Evolutionary conservation across 2,329 filamentous ascomycete genomes (phyloP).

Genomic region (Cytospora schulzeri): DNA sequence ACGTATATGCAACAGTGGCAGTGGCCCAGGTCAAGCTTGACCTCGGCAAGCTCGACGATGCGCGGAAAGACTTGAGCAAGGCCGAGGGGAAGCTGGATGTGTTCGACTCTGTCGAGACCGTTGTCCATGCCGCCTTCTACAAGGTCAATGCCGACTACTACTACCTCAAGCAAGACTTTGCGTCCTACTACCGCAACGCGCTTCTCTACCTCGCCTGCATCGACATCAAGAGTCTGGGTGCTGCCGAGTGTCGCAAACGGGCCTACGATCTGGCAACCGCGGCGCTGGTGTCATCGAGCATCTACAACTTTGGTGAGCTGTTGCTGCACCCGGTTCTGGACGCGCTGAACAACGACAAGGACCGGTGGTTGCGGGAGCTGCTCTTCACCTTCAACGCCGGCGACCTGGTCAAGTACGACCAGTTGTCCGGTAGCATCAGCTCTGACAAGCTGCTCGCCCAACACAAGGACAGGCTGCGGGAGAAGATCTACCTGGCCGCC

Average conservation of each 20-base stretch:
- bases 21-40: slow-evolving; percentile 85
- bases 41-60: slow-evolving; percentile 76
- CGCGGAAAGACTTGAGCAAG: slow-evolving; percentile 82
- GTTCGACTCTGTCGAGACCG: slow-evolving; percentile 93
- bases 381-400: slow-evolving; percentile 97
- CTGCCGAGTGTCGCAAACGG: slow-evolving; percentile 75
- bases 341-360: slow-evolving; percentile 68
- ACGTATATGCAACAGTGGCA: slow-evolving; percentile 90
- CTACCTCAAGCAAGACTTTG: slow-evolving; percentile 90
- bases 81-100: slow-evolving; percentile 86
- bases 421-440: slow-evolving; percentile 76
- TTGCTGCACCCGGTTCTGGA: slow-evolving; percentile 95
- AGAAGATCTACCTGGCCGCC: slow-evolving; percentile 97
- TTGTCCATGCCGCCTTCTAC: slow-evolving; percentile 96
- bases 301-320: slow-evolving; percentile 99
- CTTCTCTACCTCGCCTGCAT: slow-evolving; percentile 97
- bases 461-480: slow-evolving; percentile 82
- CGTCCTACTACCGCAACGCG: slow-evolving; percentile 95
- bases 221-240: slow-evolving; percentile 73
- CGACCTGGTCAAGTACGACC: slow-evolving; percentile 84
- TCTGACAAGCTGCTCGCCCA: slow-evolving; percentile 78
- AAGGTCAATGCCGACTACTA: slow-evolving; percentile 94
- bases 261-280: slow-evolving; percentile 93
- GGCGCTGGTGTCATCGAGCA: slow-evolving; percentile 88
- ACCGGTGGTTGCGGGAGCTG: slow-evolving; percentile 91